Percentiles rank a stretch among this genome's conserved stretches.
phyloP scores from a whole-genome alignment of 352 stramenopile genomes.

The Globisporangium spiculum region DNA sequence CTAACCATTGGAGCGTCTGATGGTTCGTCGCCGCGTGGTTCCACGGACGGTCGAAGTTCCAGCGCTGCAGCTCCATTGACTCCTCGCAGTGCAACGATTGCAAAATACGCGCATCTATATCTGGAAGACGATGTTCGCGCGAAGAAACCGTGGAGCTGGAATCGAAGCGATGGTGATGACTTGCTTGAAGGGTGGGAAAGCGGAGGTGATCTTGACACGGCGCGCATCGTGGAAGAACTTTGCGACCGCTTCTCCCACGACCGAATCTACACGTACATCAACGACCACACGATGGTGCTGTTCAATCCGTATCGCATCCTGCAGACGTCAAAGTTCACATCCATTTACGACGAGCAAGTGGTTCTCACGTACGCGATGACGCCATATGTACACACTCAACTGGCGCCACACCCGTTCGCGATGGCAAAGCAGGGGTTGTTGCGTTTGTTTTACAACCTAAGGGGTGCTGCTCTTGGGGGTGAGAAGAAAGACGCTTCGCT shows the following conservation, averaged over 20 bases:
- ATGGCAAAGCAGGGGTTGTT: conserved; percentile 65
- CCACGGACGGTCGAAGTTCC: conserved; percentile 2
- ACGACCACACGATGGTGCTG: conserved; percentile 58
- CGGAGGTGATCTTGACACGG: background rate
- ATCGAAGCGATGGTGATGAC: conserved; percentile 41
- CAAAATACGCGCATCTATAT: conserved; percentile 81
- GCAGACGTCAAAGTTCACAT: conserved; percentile 73
- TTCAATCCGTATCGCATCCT: conserved; percentile 75
- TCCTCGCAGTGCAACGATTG: conserved; percentile 60
- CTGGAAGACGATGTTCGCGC: conserved; percentile 53
- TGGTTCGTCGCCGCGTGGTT: background rate
- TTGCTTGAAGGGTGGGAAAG: conserved; percentile 21
- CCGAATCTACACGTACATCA: conserved; percentile 61
- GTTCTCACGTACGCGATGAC: conserved; percentile 61
- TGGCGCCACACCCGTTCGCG: conserved; percentile 69
- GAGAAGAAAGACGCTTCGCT: background rate
- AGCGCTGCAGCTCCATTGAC: conserved; percentile 28
- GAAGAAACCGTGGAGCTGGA: conserved; percentile 57
- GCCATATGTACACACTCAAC: conserved; percentile 27
- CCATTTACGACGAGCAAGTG: conserved; percentile 80
- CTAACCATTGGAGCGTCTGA: conserved; percentile 23
- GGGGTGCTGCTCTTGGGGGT: background rate
- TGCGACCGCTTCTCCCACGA: conserved; percentile 41
- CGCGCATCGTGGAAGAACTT: conserved; percentile 21
- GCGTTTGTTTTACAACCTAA: conserved; percentile 37